Percentiles rank a stretch among this genome's conserved stretches.
Conservation (phyloP, 495 filamentous ascomycete genomes). For the Lasiosphaeria miniovina region DNA sequence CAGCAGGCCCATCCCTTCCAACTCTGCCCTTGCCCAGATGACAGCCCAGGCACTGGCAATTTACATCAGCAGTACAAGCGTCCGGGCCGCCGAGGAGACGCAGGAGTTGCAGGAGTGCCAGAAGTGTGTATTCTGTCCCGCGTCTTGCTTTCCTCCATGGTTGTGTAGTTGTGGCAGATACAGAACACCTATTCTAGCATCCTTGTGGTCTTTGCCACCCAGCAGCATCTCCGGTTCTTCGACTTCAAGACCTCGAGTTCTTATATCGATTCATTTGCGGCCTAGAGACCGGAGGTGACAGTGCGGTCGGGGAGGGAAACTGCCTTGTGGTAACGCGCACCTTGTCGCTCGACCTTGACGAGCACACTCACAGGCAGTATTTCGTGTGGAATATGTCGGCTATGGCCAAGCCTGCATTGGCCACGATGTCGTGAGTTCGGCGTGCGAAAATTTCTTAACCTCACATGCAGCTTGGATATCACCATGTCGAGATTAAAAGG, state of each 20-base stretch:
- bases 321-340: no score
- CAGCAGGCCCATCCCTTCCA: constrained; percentile 4
- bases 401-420: no score
- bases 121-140: neutral
- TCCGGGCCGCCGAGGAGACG: neutral
- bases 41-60: constrained; percentile 4
- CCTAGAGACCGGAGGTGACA: neutral
- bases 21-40: constrained; percentile 3
- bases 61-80: constrained; percentile 2
- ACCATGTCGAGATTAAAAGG: no score
- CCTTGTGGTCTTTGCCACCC: constrained; percentile 3
- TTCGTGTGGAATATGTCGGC: no score
- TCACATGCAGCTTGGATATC: no score
- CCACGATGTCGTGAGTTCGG: no score
- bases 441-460: no score
- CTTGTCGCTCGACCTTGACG: no score
- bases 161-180: neutral
- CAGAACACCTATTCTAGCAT: constrained; percentile 1
- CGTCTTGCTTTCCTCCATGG: neutral
- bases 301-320: no score
- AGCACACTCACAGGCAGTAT: no score
- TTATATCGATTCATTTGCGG: neutral
- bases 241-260: neutral
- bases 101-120: neutral
- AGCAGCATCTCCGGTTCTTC: constrained; percentile 6